Base-by-base conservation (phyloP, 2,329 filamentous ascomycete species). In the Epichloe elymi region DNA sequence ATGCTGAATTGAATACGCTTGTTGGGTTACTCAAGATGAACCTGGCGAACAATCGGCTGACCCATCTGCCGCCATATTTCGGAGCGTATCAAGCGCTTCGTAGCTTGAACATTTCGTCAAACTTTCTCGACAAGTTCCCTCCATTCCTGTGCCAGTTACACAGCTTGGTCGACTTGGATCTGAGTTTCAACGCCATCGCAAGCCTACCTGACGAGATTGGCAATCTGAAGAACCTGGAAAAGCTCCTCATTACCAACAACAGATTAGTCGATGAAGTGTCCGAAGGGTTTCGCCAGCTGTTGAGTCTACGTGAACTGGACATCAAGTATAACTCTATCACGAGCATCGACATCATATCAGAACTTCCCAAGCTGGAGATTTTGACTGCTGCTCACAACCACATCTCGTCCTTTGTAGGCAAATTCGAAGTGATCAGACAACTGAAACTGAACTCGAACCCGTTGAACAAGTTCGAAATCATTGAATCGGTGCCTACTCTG, bases 241-340 rank as follows among this genome's bases (percentile, higher is more conserved):
- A 90, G 56, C 78, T 98, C 33, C 88, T 93, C 70, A 91, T 95
- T 58, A 97, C 93, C 2, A 98, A 98, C 70, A 98, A 98, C 67
- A 83, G 86, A 54, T 72, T 98, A 14, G 77, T 79, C 19, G 87
- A 87, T 3, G 75, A 82, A 6, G 80, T 97, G 37, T 86, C 89
- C 8, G 70, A 78, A 1, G 78, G 81, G 0, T 86, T 97, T 61
- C 78, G 74, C 54, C 74, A 85, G n/a, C 71, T 97, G 7, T 70
- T 77, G 45, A 94, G 79, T 60, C 72, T 98, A 49, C 88, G 88
- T 55, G 91, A 97, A 67, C 80, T 98, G 42, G 93, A 98, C 66
- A 83, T 95, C 56, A 88, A 95, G 56, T 97, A 94, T 73, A 98
- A 98, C 63, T 76, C 79, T 17, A 86, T 98, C 51, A 83, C 83